Evolutionary conservation across 2,329 filamentous ascomycete genomes (phyloP).

Genomic region (Erysiphe pisi): DNA sequence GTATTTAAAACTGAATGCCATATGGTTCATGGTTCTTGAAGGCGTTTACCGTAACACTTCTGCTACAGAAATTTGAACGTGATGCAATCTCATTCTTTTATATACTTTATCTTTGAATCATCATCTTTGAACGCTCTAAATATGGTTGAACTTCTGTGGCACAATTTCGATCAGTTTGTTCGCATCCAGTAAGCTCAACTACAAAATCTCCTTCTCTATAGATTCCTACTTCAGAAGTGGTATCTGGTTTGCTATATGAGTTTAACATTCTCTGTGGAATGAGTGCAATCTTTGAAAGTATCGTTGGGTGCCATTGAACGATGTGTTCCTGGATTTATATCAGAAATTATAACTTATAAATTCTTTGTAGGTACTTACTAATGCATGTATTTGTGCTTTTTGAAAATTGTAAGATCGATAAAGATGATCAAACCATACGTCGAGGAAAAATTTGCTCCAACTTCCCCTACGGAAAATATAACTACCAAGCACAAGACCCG

Average conservation of each 20-base stretch:
- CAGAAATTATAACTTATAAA: not conserved
- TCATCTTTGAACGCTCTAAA: constrained; percentile 30
- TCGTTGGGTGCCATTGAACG: constrained; percentile 92
- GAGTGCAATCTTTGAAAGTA: constrained; percentile 77
- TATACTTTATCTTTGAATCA: too few species aligned
- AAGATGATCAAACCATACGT: constrained; percentile 91
- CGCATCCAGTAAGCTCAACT: constrained; percentile 66
- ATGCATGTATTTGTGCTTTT: constrained; percentile 80
- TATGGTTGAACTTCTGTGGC: constrained; percentile 51
- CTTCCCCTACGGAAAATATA: constrained; percentile 73
- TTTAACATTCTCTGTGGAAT: constrained; percentile 80
- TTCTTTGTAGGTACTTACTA: constrained; percentile 48
- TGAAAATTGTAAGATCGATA: constrained; percentile 94
- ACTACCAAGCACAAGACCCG: constrained; percentile 65
- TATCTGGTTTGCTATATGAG: constrained; percentile 50
- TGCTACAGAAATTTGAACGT: too few species aligned
- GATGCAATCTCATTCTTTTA: too few species aligned
- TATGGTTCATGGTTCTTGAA: too few species aligned
- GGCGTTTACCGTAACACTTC: too few species aligned
- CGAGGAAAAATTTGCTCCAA: constrained; percentile 85
- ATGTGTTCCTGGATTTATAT: constrained; percentile 57
- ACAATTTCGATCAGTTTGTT: constrained; percentile 51
- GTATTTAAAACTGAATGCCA: too few species aligned
- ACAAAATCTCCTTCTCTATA: constrained; percentile 81
- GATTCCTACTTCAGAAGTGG: constrained; percentile 44